Base-by-base conservation (phyloP, 139 green algal genomes). In the Closterium sp. region DNA sequence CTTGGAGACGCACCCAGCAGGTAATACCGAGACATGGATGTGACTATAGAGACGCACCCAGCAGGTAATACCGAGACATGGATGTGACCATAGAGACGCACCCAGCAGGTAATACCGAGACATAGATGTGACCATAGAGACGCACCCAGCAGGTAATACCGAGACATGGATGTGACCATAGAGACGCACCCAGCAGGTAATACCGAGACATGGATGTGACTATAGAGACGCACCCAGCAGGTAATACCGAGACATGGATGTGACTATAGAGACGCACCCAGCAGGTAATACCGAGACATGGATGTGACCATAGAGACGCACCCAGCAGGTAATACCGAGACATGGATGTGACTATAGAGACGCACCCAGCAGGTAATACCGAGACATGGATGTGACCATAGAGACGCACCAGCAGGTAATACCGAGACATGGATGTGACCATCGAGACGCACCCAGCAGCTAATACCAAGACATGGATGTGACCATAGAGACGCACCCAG, bases 1-100 rank as follows among this genome's bases (percentile, higher is more conserved):
- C n/a, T n/a, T n/a, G n/a, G 89, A 93, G 81, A 94, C 91, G 28
- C 92, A 69, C n/a, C 90, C 91, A 5, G 28, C 89, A 94, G 90
- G 90, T 93, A 23, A 32, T 93, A 93, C 64, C 88, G 91, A 19
- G 89, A 93, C 64, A 83, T 1, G 33, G 36, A 55, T 55, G 36
- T 55, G 6, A 55, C 5, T 9, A 21, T 33, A 6, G 28, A 33
- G 6, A 19, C 25, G 55, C 87, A 86, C 33, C 91, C 91, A 12
- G 31, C 88, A 93, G 89, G 89, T 92, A 19, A n/a, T 76, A 76
- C 5, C 55, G 55, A 76, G 55, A 76, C 12, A 76, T 76, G 55
- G 91, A 94, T 31, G 28, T 91, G 28, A 94, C 69, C 23, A 1
- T 94, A 9, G 89, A 93, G 81, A 94, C 91, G 28, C 92, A 69